phyloP scores from a whole-genome alignment of 805 yeast species.

The Barnettozyma californica region DNA sequence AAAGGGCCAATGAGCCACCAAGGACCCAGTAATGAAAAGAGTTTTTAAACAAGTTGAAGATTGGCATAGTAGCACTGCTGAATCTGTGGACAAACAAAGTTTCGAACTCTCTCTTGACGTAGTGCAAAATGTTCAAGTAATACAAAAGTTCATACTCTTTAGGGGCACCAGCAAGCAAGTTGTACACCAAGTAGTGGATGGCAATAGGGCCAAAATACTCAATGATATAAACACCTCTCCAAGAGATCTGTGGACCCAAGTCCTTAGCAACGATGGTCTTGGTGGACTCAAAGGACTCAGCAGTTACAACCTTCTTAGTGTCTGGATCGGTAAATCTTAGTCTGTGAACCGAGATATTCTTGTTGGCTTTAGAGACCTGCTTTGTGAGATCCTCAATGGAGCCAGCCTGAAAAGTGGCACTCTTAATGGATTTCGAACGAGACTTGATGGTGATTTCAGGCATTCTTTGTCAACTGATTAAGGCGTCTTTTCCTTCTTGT shows the following conservation, averaged over 20 bases:
- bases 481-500: no score
- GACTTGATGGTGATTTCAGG: conserved; percentile 43
- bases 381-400: conserved; percentile 38
- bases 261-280: conserved; percentile 64
- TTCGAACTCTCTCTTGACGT: conserved; percentile 83
- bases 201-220: conserved; percentile 90
- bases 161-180: conserved; percentile 26
- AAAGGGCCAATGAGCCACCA: conserved; percentile 55
- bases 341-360: conserved; percentile 41
- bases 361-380: conserved; percentile 40
- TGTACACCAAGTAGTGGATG: conserved; percentile 68
- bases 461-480: conserved; percentile 5
- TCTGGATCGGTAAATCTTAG: conserved; percentile 41
- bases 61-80: conserved; percentile 89
- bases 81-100: conserved; percentile 81
- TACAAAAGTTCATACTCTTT: conserved; percentile 28
- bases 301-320: conserved; percentile 14
- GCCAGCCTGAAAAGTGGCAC: conserved; percentile 24
- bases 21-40: conserved; percentile 90
- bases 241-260: conserved; percentile 86
- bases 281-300: conserved; percentile 15
- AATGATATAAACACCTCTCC: conserved; percentile 84
- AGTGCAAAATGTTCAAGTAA: conserved; percentile 62
- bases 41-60: conserved; percentile 81
- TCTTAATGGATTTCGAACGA: conserved; percentile 53